These are phyloP conservation scores for Microglena sp. DNA, from an alignment of 139 green algal species.

Conservation along the genomic window DNA sequence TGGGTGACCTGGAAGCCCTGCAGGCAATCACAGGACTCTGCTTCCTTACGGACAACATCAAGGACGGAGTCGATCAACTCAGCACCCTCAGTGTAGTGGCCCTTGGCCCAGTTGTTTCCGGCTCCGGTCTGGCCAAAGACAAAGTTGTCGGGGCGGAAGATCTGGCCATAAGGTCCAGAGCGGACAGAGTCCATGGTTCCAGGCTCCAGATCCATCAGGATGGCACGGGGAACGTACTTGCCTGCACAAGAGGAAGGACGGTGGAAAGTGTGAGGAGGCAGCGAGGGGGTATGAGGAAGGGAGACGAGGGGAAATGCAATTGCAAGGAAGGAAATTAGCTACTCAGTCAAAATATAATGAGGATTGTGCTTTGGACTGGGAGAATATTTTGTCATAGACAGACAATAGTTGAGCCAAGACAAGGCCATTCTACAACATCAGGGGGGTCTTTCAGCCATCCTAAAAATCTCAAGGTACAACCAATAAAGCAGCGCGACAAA, in stretches of 20 bases:
- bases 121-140: conserved; percentile 94
- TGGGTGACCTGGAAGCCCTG: conserved; percentile 97
- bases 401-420: too few relatives aligned
- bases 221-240: conserved; percentile 92
- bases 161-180: conserved; percentile 90
- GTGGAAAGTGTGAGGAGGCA: conserved; percentile 57
- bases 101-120: conserved; percentile 99
- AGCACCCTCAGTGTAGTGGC: conserved; percentile 98
- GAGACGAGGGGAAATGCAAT: too few relatives aligned
- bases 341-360: too few relatives aligned
- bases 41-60: conserved; percentile 98
- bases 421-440: too few relatives aligned
- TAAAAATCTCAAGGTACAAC: too few relatives aligned
- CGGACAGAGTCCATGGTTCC: conserved; percentile 95
- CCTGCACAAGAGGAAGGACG: conserved; percentile 46
- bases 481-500: too few relatives aligned
- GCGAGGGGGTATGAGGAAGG: neutral
- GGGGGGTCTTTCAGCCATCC: too few relatives aligned
- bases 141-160: conserved; percentile 97
- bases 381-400: too few relatives aligned
- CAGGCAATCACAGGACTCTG: conserved; percentile 95
- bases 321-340: too few relatives aligned
- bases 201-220: conserved; percentile 97
- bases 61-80: conserved; percentile 98
- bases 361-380: too few relatives aligned